Percentiles rank a stretch among this genome's conserved stretches.
Conservation (phyloP, 345 rosid species). For the Citrus inodora region DNA sequence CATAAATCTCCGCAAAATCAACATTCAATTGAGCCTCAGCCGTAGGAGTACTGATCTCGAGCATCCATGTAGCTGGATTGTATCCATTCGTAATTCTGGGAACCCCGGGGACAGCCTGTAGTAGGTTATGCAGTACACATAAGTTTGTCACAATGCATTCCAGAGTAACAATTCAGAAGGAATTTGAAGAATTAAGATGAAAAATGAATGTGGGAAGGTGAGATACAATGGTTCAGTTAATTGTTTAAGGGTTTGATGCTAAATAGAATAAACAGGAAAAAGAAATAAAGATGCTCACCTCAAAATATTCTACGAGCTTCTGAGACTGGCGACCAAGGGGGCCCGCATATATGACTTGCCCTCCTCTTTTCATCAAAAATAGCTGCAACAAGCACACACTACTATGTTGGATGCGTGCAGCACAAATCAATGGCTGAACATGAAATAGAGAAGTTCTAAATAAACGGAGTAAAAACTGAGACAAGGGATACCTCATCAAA, state of each 20-base stretch:
- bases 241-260: neutral
- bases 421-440: no score
- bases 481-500: constrained; percentile 66
- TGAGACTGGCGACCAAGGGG: constrained; percentile 69
- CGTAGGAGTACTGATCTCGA: constrained; percentile 60
- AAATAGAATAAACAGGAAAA: neutral
- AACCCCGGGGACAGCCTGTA: constrained; percentile 71
- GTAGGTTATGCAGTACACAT: neutral
- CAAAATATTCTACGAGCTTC: constrained; percentile 79
- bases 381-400: constrained; percentile 46
- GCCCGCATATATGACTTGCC: constrained; percentile 88
- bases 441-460: neutral
- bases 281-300: constrained; percentile 34
- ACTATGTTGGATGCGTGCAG: neutral
- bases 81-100: constrained; percentile 60
- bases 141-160: no score
- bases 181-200: neutral
- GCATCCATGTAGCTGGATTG: constrained; percentile 98
- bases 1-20: constrained; percentile 67
- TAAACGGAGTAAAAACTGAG: neutral
- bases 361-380: constrained; percentile 88
- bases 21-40: constrained; percentile 61
- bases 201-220: no score
- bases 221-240: neutral
- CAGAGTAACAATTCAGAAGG: neutral